Evolutionary conservation across 2,329 filamentous ascomycete species (phyloP), one percentile per base, ranked within the genome.

Genomic region (Talaromyces sp.): DNA sequence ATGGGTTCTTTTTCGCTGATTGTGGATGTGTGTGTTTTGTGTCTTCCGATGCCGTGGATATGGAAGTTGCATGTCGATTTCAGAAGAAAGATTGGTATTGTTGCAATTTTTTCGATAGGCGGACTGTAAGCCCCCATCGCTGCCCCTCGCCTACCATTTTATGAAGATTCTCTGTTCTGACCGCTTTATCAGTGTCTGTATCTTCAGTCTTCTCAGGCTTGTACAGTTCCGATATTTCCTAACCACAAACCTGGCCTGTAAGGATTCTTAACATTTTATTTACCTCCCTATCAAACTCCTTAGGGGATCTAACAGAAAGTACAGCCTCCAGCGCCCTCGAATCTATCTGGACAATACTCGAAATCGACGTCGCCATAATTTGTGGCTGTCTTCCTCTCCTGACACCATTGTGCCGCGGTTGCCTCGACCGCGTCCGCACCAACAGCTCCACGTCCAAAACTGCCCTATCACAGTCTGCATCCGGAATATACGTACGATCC

Each of bases 301-400:
- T 13, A 33, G 50, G 27, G 22, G n/a, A 33, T 41, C 37, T 41
- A 41, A 41, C 37, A 33, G 50, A 31, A 54, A 4, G 27, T 15
- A 59, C 33, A 59, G 56, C 56, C 13, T 59, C 56, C 33, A 59
- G 56, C 25, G 56, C 56, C 33, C 39, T 59, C n/a, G 56, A 59
- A 45, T 59, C 56, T 25, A 59, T 59, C 33, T 59, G 35, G 35
- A 59, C 56, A 41, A 27, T 59, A 10, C 56, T 59, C 19, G 56
- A 59, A 45, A 59, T 59, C 25, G 35, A 71, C 19, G 64, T 68
- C 4, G 68, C 69, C 9, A 69, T 71, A 11, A 70, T 71, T 10
- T 71, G 69, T 41, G 69, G 69, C 25, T 70, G 64, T 15, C 66
- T 71, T 5, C 64, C 68, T 1, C 54, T 70, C 1, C 64, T 70